A percentile compares a stretch with the other conserved stretches of the same genome.
Evolutionary conservation across 2,329 filamentous ascomycete genomes (phyloP).

Genomic region (Fusarium mundagurra): DNA sequence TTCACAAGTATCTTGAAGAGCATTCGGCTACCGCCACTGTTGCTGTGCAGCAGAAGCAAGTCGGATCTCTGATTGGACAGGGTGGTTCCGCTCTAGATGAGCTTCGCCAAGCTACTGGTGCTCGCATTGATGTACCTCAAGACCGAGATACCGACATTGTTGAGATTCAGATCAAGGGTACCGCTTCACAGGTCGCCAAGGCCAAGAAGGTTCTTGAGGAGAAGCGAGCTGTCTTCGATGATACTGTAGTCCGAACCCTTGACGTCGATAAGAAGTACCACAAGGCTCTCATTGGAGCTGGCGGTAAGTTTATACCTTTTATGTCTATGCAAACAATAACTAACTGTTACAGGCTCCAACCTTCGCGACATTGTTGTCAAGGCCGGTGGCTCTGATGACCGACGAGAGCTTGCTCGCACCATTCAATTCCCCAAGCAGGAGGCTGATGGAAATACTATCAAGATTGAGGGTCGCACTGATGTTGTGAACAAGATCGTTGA

Average conservation of each 20-base stretch:
- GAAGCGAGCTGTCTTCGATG: conserved; percentile 86
- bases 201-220: conserved; percentile 91
- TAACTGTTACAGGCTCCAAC: conserved; percentile 73
- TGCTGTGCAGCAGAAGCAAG: conserved; percentile 87
- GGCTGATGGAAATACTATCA: conserved; percentile 82
- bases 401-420: conserved; percentile 83
- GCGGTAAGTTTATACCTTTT: conserved; percentile 70
- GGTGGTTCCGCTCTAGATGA: conserved; percentile 92
- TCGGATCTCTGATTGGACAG: conserved; percentile 93
- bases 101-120: conserved; percentile 83
- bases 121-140: conserved; percentile 90
- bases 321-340: neutral
- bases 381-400: conserved; percentile 89
- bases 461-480: conserved; percentile 83
- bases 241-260: conserved; percentile 84
- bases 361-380: conserved; percentile 87
- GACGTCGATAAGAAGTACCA: conserved; percentile 97
- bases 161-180: conserved; percentile 92
- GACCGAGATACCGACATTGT: conserved; percentile 79
- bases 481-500: conserved; percentile 90
- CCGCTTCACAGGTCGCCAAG: conserved; percentile 87
- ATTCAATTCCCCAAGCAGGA: conserved; percentile 96
- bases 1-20: conserved; percentile 90
- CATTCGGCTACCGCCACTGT: conserved; percentile 84
- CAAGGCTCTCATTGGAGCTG: conserved; percentile 85